Percentiles rank a stretch among this genome's conserved stretches.
Evolutionary conservation across 331 rosid genomes (phyloP).

Genomic region (Stylosanthes scabra): DNA sequence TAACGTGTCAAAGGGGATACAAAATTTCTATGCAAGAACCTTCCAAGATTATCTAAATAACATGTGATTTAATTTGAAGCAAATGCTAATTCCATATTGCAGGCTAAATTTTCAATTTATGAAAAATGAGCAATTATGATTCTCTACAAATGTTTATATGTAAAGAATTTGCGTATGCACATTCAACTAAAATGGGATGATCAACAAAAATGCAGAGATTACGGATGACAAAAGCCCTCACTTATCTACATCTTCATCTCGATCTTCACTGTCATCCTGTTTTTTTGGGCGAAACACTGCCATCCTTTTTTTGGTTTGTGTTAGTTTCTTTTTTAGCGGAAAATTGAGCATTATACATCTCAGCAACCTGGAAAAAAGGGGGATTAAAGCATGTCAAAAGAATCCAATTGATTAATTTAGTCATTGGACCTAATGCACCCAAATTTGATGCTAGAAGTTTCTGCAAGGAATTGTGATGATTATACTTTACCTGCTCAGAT

Average conservation of each 20-base stretch:
- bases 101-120: too few species aligned
- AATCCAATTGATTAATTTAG: neutral
- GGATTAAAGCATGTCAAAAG: slow-evolving; percentile 3
- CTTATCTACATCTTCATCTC: too few species aligned
- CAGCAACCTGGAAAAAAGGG: slow-evolving; percentile 70
- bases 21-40: too few species aligned
- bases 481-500: slow-evolving; percentile 72
- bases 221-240: neutral
- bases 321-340: slow-evolving; percentile 40
- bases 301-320: slow-evolving; percentile 3
- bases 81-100: too few species aligned
- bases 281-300: neutral
- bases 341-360: slow-evolving; percentile 84
- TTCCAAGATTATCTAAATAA: too few species aligned
- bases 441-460: neutral
- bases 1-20: too few species aligned
- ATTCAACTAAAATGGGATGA: neutral
- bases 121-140: too few species aligned
- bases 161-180: too few species aligned
- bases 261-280: too few species aligned
- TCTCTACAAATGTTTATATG: too few species aligned
- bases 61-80: too few species aligned
- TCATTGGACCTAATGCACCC: neutral
- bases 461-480: neutral
- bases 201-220: neutral